phyloP scores from a whole-genome alignment of 805 yeast genomes.

The Phaffomyces opuntiae region DNA sequence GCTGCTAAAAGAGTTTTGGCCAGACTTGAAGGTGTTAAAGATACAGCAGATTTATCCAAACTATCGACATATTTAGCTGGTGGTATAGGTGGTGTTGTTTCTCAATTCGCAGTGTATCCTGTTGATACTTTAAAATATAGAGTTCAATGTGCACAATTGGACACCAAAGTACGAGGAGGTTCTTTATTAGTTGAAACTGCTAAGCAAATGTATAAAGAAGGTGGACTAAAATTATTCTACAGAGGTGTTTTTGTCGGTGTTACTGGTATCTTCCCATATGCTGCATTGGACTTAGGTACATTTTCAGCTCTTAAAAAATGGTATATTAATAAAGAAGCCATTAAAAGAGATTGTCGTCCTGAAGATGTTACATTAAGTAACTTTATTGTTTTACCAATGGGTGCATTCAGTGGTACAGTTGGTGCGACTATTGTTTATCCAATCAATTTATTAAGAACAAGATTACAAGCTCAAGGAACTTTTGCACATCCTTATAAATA shows the following conservation, averaged over 20 bases:
- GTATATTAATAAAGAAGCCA: constrained; percentile 61
- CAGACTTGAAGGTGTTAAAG: constrained; percentile 65
- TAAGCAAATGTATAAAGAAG: constrained; percentile 66
- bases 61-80: constrained; percentile 85
- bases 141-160: constrained; percentile 84
- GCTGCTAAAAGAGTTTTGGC: constrained; percentile 73
- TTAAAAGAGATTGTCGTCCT: constrained; percentile 38
- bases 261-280: constrained; percentile 94
- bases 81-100: constrained; percentile 91
- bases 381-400: constrained; percentile 76
- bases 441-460: constrained; percentile 79
- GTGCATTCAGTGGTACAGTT: constrained; percentile 91
- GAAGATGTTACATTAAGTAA: constrained; percentile 74
- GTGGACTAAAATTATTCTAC: constrained; percentile 75
- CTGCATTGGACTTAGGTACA: constrained; percentile 93
- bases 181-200: constrained; percentile 61
- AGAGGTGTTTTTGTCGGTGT: constrained; percentile 89
- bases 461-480: constrained; percentile 97
- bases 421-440: constrained; percentile 97
- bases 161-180: constrained; percentile 53
- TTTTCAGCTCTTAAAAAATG: constrained; percentile 79
- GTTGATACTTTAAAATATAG: constrained; percentile 92
- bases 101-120: constrained; percentile 92
- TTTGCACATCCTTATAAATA: constrained; percentile 89
- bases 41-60: constrained; percentile 62